Conservation (phyloP, 208 protist genomes). For the Acanthamoeba healyi region DNA sequence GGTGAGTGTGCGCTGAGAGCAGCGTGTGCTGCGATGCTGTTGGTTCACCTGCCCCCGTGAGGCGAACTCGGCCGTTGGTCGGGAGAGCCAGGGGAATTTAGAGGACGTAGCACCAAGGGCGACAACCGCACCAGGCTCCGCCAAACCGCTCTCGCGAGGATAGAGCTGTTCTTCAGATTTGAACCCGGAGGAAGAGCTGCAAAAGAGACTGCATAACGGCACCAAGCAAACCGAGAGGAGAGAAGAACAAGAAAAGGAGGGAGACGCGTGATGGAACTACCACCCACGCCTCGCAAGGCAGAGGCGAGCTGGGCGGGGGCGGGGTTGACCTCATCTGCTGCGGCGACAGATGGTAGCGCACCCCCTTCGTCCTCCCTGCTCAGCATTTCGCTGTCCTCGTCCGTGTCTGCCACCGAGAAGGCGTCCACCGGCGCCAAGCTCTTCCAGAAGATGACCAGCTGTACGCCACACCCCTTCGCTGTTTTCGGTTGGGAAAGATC, state of each 20-base stretch:
- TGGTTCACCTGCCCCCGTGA: too few relatives aligned
- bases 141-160: not conserved
- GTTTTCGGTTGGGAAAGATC: not conserved
- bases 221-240: not conserved
- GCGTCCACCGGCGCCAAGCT: not conserved
- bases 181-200: not conserved
- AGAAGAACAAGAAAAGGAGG: not conserved
- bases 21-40: not conserved
- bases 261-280: not conserved
- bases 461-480: not conserved
- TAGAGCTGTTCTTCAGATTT: not conserved
- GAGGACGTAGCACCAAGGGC: not conserved
- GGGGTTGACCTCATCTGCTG: not conserved
- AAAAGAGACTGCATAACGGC: not conserved
- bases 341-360: not conserved
- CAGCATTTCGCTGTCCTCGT: not conserved
- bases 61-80: too few relatives aligned
- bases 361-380: not conserved
- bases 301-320: not conserved
- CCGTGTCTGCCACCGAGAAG: not conserved
- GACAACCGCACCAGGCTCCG: not conserved
- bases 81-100: slow-evolving; percentile 43
- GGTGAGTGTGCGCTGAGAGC: too few relatives aligned
- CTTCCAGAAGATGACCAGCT: slow-evolving; percentile 67
- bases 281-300: not conserved